Conservation (phyloP, 2,329 filamentous ascomycete species). For the Exophiala sp. region DNA sequence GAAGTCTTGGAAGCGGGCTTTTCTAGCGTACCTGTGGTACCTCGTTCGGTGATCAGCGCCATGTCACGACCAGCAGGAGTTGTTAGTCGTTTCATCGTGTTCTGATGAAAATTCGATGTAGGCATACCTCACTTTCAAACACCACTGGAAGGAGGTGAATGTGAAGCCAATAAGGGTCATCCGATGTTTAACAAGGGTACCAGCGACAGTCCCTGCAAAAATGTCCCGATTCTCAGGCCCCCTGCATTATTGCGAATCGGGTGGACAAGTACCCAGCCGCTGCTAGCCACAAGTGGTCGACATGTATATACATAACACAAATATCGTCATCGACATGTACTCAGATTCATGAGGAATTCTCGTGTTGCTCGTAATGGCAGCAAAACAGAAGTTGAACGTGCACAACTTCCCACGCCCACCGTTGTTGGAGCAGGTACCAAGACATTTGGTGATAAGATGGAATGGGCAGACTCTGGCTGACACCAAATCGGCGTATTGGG, state of each 20-base stretch:
- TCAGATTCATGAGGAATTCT: neutral
- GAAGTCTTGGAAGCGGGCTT: no score
- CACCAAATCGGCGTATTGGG: constrained; percentile 59
- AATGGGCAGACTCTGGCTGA: constrained; percentile 55
- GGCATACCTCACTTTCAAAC: no score
- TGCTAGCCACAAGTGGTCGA: neutral
- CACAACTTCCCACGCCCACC: constrained; percentile 53
- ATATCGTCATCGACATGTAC: neutral
- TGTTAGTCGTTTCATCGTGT: no score
- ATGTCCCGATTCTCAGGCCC: neutral
- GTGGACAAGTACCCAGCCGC: no score
- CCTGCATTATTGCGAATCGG: neutral
- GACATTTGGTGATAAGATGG: constrained; percentile 58
- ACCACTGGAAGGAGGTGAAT: no score
- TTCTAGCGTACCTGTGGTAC: no score
- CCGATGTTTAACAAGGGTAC: neutral
- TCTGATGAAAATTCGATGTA: no score
- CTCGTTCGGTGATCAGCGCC: no score
- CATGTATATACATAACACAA: neutral
- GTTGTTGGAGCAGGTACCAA: constrained; percentile 51
- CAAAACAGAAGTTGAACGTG: constrained; percentile 31
- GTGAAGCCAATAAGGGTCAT: no score
- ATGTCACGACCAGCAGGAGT: no score
- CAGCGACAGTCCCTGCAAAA: neutral
- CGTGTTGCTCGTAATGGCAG: constrained; percentile 8